Evolutionary conservation across 2,329 filamentous ascomycete species (phyloP).

Genomic region (Helotiales sp.): DNA sequence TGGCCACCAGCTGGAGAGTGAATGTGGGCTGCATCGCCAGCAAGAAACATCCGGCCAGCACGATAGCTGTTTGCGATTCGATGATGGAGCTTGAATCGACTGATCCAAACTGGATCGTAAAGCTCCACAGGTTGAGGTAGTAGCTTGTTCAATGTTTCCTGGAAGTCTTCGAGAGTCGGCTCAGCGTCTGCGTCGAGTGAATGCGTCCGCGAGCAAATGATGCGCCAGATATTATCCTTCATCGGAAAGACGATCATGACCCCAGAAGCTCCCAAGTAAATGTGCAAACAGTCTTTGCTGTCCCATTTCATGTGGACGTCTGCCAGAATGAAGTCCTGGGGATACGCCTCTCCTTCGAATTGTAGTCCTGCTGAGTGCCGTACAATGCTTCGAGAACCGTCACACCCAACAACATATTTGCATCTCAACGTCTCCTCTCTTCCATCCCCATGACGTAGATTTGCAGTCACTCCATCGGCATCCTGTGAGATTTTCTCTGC

Average conservation of each 20-base stretch:
- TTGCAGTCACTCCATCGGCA: slow-evolving; percentile 31
- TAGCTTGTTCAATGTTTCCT: slow-evolving; percentile 32
- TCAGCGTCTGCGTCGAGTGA: slow-evolving; percentile 11
- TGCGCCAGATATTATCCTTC: slow-evolving; percentile 28
- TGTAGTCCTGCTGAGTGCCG: slow-evolving; percentile 41
- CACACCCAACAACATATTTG: slow-evolving; percentile 51
- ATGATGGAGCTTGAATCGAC: slow-evolving; percentile 47
- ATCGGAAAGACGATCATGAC: slow-evolving; percentile 41
- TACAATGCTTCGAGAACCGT: slow-evolving; percentile 51
- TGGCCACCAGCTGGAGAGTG: slow-evolving; percentile 39
- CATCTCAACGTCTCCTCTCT: slow-evolving; percentile 34
- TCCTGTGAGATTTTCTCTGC: slow-evolving; percentile 36
- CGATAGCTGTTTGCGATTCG: slow-evolving; percentile 44
- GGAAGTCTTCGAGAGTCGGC: slow-evolving; percentile 37
- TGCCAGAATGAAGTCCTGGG: slow-evolving; percentile 45
- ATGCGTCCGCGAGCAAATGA: slow-evolving; percentile 27
- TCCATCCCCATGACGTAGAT: slow-evolving; percentile 24
- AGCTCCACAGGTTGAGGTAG: slow-evolving; percentile 27
- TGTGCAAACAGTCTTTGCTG: slow-evolving; percentile 16
- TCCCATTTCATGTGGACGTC: slow-evolving; percentile 38
- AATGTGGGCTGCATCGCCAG: slow-evolving; percentile 40
- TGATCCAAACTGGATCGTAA: slow-evolving; percentile 41
- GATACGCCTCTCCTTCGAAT: slow-evolving; percentile 44
- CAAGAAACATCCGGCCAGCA: slow-evolving; percentile 39
- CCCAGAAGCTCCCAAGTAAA: slow-evolving; percentile 36